Evolutionary conservation across 441 rosid genomes (phyloP).

Genomic region (Erodium moschatum): DNA sequence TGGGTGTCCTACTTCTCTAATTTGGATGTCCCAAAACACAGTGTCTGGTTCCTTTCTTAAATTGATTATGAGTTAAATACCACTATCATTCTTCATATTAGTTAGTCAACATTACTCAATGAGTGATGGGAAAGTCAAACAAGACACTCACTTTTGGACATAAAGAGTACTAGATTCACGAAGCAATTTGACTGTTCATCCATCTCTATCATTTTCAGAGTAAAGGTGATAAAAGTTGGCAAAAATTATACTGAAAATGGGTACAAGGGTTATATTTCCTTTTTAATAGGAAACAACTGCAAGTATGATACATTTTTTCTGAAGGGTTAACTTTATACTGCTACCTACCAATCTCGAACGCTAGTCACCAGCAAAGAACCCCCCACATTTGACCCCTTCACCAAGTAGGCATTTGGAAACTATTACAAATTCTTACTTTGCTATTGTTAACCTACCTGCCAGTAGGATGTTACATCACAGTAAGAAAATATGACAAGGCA

Average conservation of each 20-base stretch:
- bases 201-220: neutral
- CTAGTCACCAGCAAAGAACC: neutral
- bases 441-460: neutral
- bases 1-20: too few species aligned
- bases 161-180: neutral
- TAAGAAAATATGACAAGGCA: neutral
- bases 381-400: neutral
- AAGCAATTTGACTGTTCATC: neutral
- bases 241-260: neutral
- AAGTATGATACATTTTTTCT: neutral
- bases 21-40: too few species aligned
- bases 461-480: constrained; percentile 8
- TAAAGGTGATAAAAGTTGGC: neutral
- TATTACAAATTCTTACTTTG: neutral
- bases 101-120: too few species aligned
- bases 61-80: too few species aligned
- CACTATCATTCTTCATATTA: too few species aligned
- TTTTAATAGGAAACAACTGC: neutral
- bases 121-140: neutral
- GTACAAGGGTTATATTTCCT: neutral
- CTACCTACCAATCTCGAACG: too few species aligned
- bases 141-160: neutral
- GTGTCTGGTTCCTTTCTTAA: too few species aligned
- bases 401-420: neutral
- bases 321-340: neutral